phyloP scores from a whole-genome alignment of 192 early-diverging fungal species.

The Coemansia sp. region DNA sequence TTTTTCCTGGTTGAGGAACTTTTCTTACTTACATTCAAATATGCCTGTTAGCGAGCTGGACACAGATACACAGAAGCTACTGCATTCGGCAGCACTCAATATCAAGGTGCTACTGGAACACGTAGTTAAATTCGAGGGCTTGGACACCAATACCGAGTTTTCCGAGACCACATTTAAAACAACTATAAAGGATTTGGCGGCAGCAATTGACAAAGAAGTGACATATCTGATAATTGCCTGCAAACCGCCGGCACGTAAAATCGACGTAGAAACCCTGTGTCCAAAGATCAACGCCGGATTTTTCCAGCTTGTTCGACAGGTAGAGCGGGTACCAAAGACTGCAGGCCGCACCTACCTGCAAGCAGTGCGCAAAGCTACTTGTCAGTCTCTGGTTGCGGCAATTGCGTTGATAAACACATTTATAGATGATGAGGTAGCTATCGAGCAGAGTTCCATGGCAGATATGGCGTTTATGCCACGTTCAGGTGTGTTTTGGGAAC shows the following conservation, averaged over 20 bases:
- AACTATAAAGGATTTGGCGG: constrained; percentile 22
- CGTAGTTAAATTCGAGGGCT: constrained; percentile 27
- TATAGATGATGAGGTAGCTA: constrained; percentile 33
- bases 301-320: constrained; percentile 42
- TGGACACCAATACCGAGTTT: constrained; percentile 18
- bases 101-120: constrained; percentile 32
- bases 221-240: constrained; percentile 48
- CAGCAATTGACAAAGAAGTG: constrained; percentile 45
- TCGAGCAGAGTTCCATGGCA: constrained; percentile 19
- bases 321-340: constrained; percentile 29
- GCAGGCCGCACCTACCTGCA: constrained; percentile 39
- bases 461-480: constrained; percentile 31
- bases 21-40: not conserved
- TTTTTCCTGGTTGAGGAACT: not conserved
- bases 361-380: constrained; percentile 28
- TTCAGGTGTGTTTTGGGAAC: constrained; percentile 50
- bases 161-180: constrained; percentile 26
- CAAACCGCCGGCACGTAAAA: constrained; percentile 41
- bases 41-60: constrained; percentile 20
- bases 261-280: constrained; percentile 29
- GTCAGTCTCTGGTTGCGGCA: constrained; percentile 28
- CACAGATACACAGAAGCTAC: constrained; percentile 30
- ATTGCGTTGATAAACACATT: constrained; percentile 39
- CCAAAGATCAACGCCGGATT: constrained; percentile 51
- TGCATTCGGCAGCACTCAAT: constrained; percentile 26